These are phyloP conservation scores for Phytopythium kandeliae DNA, from an alignment of 352 stramenopile genomes.

Conservation along the genomic window DNA sequence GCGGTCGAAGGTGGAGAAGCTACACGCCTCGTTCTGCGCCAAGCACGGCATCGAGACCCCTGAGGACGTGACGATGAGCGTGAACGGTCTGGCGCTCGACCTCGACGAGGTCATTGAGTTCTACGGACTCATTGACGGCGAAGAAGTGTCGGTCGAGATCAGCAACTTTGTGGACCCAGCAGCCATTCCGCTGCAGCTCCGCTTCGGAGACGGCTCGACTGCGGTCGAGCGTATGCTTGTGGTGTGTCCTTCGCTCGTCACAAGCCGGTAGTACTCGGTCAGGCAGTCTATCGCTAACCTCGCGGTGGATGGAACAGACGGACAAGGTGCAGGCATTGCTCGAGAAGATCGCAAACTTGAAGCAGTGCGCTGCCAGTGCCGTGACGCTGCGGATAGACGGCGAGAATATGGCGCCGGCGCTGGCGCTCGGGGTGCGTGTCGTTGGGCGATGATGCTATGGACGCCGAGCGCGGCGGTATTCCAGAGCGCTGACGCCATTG, in stretches of 20 bases:
- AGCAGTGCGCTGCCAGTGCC: constrained; percentile 12
- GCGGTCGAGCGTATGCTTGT: constrained; percentile 30
- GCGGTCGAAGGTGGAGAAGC: constrained; percentile 49
- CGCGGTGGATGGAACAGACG: constrained; percentile 14
- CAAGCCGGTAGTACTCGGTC: not conserved
- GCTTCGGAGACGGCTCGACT: constrained; percentile 30
- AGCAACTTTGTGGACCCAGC: constrained; percentile 24
- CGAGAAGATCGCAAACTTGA: constrained; percentile 18
- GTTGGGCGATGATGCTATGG: not conserved
- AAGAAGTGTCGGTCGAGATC: constrained; percentile 60
- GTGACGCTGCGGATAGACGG: constrained; percentile 48
- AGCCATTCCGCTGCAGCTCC: constrained; percentile 35
- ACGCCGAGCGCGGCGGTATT: too few relatives aligned
- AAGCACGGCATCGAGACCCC: constrained; percentile 42
- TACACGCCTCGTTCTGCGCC: constrained; percentile 57
- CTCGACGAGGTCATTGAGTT: constrained; percentile 38
- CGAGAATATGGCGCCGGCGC: constrained; percentile 31
- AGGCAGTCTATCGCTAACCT: not conserved
- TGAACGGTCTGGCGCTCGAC: constrained; percentile 30
- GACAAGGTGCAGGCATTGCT: constrained; percentile 41
- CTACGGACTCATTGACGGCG: constrained; percentile 46
- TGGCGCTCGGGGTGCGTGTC: constrained; percentile 39
- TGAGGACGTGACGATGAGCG: constrained; percentile 47
- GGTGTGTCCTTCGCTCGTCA: constrained; percentile 15
- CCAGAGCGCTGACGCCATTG: too few relatives aligned